Evolutionary conservation across 2,329 filamentous ascomycete genomes (phyloP), one percentile per base, ranked within the genome.

Genomic region (Echinosphaeria canescens): DNA sequence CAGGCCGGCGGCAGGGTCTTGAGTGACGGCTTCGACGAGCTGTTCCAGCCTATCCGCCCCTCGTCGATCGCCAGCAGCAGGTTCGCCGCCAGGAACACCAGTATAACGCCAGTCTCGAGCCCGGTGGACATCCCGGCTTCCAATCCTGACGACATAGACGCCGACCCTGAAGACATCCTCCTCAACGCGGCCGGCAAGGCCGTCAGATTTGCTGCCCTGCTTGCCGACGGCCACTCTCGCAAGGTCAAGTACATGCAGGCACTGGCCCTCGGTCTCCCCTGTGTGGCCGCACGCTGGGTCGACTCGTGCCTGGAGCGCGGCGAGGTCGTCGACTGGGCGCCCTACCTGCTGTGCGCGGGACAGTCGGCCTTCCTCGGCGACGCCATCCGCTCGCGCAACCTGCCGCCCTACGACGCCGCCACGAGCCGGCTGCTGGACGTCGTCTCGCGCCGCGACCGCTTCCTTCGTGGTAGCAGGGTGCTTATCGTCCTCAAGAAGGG

Each of bases 211-310:
- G 70, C 78, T 0, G 84, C 81, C 4, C 53, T 95, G 10, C 78
- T 98, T 31, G 75, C 84, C 0, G 80, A 95, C 40, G 65, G 68
- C 4, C 76, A 92, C 44, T 88, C 78, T 5, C 70, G 85, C 25
- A 82, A 81, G 34, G 66, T 72, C 26, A 98, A 95, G 44, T 93
- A 88, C 46, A 78, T 95, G 59, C 84, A 95, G 49, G 88, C 88
- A 0, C 62, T 98, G 3, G 84, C 88, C 0, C 62, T 98, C 1
- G 81, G 80, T 1, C 50, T 98, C 1, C 88, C 88, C 0, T 92
- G 84, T 39, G 56, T 98, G 2, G 75, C 80, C 5, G 63, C 70
- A 5, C 71, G 73, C 29, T 98, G 88, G 85, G 54, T 91, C 25
- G 59, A 65, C 15, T 63, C 75, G 26, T 92, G 79, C 33, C 46